Evolutionary conservation across 2,329 filamentous ascomycete species (phyloP), one percentile per base, ranked within the genome.

Genomic region (Thelonectria olida): DNA sequence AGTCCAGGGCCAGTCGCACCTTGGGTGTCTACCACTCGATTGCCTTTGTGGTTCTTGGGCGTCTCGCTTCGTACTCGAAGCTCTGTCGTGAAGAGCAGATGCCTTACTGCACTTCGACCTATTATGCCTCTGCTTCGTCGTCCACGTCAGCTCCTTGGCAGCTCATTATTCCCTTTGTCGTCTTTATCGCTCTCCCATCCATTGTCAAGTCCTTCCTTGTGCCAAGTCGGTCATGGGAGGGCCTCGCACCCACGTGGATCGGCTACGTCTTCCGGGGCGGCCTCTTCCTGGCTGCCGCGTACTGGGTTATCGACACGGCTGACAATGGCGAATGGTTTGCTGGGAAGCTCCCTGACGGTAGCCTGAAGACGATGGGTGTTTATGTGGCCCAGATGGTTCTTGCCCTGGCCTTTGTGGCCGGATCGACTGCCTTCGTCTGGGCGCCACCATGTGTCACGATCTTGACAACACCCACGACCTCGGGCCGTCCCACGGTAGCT

Each of bases 41-140:
- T 19, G 81, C 93, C 2, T 98, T 99, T 73, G 83, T 96, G 58
- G 74, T 93, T 5, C 84, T 98, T 12, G 90, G 90, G 13, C 89
- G 95, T 54, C 55, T 95, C 3, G 91, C 93, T 1, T 97, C 94
- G 1, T 89, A 95, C 67, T 97, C 96, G 9, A 92, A 93, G 67
- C 88, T 99, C 19, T 99, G 96, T 75, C 90, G 96, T 59, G 96
- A 99, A 76, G 96, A 99, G 79, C 96, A 99, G 79, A 97, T 98
- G 92, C 96, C 96, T 0, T 96, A 91, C 79, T 99, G 96, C 81
- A 88, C 87, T 54, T 97, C 95, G 2, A 97, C 96, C 0, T 99
- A 97, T 80, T 99, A 99, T 74, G 91, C 93, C 5, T 97, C 95
- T 0, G 87, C 90, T 9, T 92, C 90, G 3, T 97, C 95, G 0